Percentiles rank a stretch among this genome's conserved stretches.
phyloP scores from a whole-genome alignment of 176 grass and related monocot genomes.

The Oryza nivara region DNA sequence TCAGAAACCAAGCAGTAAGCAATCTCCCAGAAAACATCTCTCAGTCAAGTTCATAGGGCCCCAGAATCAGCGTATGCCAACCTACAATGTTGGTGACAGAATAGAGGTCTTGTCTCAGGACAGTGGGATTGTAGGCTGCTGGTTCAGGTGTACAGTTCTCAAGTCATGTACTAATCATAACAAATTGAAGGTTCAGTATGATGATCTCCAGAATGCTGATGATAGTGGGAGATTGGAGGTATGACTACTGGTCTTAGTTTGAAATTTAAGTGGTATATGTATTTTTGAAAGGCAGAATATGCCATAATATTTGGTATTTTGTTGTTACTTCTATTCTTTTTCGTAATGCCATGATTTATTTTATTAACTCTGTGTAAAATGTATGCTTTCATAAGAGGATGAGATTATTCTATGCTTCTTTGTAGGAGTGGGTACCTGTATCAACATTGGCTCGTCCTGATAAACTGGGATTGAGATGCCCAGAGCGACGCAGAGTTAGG shows the following conservation, averaged over 20 bases:
- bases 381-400: slow-evolving; percentile 21
- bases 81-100: slow-evolving; percentile 69
- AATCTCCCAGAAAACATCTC: slow-evolving; percentile 45
- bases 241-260: slow-evolving; percentile 24
- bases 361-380: neutral
- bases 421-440: slow-evolving; percentile 74
- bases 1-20: slow-evolving; percentile 47
- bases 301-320: slow-evolving; percentile 13
- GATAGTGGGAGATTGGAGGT: slow-evolving; percentile 86
- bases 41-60: slow-evolving; percentile 57
- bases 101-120: slow-evolving; percentile 95
- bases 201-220: slow-evolving; percentile 89
- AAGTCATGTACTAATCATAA: slow-evolving; percentile 72
- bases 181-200: slow-evolving; percentile 84
- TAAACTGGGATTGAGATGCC: slow-evolving; percentile 71
- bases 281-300: neutral
- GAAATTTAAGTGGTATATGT: slow-evolving; percentile 24
- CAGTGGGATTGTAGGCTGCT: slow-evolving; percentile 94
- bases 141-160: slow-evolving; percentile 93
- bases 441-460: slow-evolving; percentile 78
- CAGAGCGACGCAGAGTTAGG: slow-evolving; percentile 64
- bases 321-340: neutral
- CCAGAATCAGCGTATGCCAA: slow-evolving; percentile 53
- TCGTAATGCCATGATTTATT: neutral
- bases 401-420: slow-evolving; percentile 23